Evolutionary conservation across 345 rosid genomes (phyloP).

Genomic region (Gossypium stocksii): DNA sequence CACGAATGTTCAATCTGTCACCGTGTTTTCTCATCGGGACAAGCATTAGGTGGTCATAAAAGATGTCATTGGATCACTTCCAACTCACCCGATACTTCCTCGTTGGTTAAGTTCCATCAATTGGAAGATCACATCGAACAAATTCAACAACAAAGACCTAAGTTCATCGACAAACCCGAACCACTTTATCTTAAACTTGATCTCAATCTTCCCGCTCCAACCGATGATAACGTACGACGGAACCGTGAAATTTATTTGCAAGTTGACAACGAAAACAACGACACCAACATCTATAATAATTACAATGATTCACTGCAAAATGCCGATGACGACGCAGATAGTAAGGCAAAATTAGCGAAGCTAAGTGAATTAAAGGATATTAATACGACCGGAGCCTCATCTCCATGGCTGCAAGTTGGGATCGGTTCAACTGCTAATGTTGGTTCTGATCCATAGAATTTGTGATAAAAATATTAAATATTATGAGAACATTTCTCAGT

Average conservation of each 20-base stretch:
- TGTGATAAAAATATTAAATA: background rate
- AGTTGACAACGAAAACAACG: slow-evolving; percentile 17
- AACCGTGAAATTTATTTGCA: slow-evolving; percentile 31
- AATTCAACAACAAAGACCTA: slow-evolving; percentile 44
- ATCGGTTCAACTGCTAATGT: slow-evolving; percentile 50
- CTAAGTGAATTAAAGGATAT: slow-evolving; percentile 60
- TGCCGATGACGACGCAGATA: slow-evolving; percentile 60
- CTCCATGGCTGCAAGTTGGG: slow-evolving; percentile 83
- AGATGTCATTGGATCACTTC: slow-evolving; percentile 98
- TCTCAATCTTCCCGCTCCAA: slow-evolving; percentile 58
- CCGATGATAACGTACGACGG: slow-evolving; percentile 13
- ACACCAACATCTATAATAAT: slow-evolving; percentile 3
- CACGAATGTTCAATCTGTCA: slow-evolving; percentile 96
- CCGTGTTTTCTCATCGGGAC: slow-evolving; percentile 87
- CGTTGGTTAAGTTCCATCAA: slow-evolving; percentile 50
- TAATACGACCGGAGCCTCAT: slow-evolving; percentile 38
- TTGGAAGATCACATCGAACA: slow-evolving; percentile 49
- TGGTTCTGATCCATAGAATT: slow-evolving; percentile 30
- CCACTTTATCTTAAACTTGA: slow-evolving; percentile 54
- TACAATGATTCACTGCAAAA: slow-evolving; percentile 20
- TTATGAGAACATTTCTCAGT: background rate
- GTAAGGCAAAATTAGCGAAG: slow-evolving; percentile 56
- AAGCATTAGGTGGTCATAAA: slow-evolving; percentile 95
- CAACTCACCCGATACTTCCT: slow-evolving; percentile 40
- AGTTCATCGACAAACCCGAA: slow-evolving; percentile 32